Conservation (phyloP, 176 grass and related monocot genomes). For the Poa pratensis region DNA sequence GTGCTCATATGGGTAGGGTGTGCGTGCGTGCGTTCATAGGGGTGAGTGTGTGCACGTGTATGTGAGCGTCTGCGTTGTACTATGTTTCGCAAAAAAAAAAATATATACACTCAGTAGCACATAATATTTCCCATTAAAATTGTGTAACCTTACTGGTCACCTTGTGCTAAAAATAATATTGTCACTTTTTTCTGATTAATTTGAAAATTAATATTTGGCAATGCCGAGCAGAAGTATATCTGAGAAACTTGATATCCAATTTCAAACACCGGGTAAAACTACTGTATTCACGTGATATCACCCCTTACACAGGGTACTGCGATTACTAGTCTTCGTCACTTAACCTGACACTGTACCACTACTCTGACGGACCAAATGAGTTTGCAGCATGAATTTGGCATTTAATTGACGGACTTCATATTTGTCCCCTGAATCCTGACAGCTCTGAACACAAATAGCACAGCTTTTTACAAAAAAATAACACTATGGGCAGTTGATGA, state of each 20-base stretch:
- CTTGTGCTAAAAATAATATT: not conserved
- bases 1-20: no score
- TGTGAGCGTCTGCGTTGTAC: no score
- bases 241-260: not conserved
- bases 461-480: not conserved
- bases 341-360: not conserved
- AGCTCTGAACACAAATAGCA: constrained; percentile 17
- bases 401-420: not conserved
- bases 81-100: no score
- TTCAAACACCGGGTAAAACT: not conserved
- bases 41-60: no score
- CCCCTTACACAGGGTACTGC: not conserved
- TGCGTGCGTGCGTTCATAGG: no score
- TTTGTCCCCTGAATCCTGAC: not conserved
- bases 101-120: no score
- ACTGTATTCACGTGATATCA: not conserved
- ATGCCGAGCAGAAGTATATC: not conserved
- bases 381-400: not conserved
- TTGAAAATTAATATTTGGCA: not conserved
- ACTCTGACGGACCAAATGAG: not conserved
- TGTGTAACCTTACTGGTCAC: no score
- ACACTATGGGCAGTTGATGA: not conserved
- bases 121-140: no score
- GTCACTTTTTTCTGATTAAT: not conserved
- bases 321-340: not conserved